phyloP scores from a whole-genome alignment of 2,329 filamentous ascomycete species.

The Penicillium sp. region DNA sequence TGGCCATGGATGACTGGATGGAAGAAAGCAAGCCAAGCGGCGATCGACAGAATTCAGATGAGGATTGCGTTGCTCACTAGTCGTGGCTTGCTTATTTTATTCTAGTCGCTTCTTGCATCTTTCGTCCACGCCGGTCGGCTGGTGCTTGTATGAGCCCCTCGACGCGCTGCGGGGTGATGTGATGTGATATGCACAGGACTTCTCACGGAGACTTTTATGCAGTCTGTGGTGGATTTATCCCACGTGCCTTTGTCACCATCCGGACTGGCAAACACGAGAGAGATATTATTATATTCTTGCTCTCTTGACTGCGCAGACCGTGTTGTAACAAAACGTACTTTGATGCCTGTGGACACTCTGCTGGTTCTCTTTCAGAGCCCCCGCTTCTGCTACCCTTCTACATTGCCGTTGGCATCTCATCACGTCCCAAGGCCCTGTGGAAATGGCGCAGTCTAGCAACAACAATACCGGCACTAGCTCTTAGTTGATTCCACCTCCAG shows the following conservation, averaged over 20 bases:
- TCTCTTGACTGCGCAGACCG: too few relatives aligned
- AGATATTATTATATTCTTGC: too few relatives aligned
- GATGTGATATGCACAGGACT: not conserved
- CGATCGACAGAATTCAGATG: constrained; percentile 2
- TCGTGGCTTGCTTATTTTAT: not conserved
- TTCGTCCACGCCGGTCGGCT: not conserved
- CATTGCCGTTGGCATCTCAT: too few relatives aligned
- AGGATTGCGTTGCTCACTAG: not conserved
- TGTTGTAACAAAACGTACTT: not conserved
- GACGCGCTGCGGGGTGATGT: not conserved
- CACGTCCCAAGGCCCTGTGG: not conserved
- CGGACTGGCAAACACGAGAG: not conserved
- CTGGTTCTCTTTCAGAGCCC: not conserved
- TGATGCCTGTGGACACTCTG: not conserved
- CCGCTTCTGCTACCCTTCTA: not conserved
- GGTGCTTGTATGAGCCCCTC: not conserved
- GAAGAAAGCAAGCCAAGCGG: constrained; percentile 6
- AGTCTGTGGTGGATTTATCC: too few relatives aligned
- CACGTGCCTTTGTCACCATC: not conserved
- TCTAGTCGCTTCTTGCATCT: not conserved
- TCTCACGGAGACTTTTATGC: not conserved
- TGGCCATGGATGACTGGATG: not conserved
- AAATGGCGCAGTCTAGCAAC: not conserved
- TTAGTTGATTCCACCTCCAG: not conserved
- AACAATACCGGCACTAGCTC: not conserved